Evolutionary conservation across 1,139 yeast species (phyloP).

Genomic region (Lodderomyces orthopsilosis): DNA sequence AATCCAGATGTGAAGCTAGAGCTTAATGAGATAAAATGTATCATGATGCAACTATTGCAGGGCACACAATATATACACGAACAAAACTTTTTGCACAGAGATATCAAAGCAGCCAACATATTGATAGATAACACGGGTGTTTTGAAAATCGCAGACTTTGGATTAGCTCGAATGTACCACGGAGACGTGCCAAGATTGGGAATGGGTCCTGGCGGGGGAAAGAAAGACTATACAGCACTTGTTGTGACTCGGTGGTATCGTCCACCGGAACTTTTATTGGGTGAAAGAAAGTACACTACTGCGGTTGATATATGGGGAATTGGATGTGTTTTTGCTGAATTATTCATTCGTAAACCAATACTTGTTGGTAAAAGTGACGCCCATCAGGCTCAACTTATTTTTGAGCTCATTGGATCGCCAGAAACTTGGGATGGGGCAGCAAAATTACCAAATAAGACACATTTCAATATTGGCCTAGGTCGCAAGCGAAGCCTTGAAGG

Average conservation of each 20-base stretch:
- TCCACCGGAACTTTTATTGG: conserved; percentile 88
- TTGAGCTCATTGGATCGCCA: conserved; percentile 82
- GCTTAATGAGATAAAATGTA: conserved; percentile 75
- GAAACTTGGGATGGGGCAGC: conserved; percentile 62
- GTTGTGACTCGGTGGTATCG: conserved; percentile 98
- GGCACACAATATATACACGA: conserved; percentile 86
- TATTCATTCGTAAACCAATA: conserved; percentile 78
- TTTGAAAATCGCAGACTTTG: conserved; percentile 88
- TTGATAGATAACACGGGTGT: conserved; percentile 74
- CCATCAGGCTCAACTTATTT: conserved; percentile 86
- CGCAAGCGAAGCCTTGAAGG: conserved; percentile 56
- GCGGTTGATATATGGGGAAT: conserved; percentile 97
- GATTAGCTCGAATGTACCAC: conserved; percentile 77
- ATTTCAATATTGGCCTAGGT: conserved; percentile 40
- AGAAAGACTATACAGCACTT: conserved; percentile 75
- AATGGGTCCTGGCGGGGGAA: conserved; percentile 71
- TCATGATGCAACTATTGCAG: conserved; percentile 70
- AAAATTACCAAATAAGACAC: conserved; percentile 57
- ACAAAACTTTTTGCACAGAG: conserved; percentile 74
- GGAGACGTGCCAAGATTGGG: conserved; percentile 64
- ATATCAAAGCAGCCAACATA: conserved; percentile 91
- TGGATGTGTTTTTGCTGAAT: conserved; percentile 94
- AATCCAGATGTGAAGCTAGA: conserved; percentile 68
- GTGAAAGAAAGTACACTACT: conserved; percentile 83
- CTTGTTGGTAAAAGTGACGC: conserved; percentile 81